Evolutionary conservation across 75 land plant species (phyloP).

Genomic region (Pinus albicaulis): DNA sequence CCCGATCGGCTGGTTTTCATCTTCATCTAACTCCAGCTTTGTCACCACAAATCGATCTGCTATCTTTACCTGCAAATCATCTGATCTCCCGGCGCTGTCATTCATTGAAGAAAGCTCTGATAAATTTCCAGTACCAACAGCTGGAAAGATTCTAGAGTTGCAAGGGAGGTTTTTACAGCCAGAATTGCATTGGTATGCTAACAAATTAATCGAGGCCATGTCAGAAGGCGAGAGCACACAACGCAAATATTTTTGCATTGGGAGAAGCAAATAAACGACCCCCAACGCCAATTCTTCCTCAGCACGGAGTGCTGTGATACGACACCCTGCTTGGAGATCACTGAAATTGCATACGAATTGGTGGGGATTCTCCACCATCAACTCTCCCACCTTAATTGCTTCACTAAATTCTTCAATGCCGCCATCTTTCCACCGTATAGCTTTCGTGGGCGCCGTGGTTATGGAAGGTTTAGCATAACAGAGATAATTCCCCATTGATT

Average conservation of each 20-base stretch:
- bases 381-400: constrained; percentile 47
- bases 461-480: no score
- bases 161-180: background rate
- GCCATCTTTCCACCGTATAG: constrained; percentile 17
- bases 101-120: no score
- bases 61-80: no score
- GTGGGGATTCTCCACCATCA: constrained; percentile 54
- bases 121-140: background rate
- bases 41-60: no score
- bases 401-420: constrained; percentile 20
- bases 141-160: background rate
- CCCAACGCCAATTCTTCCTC: constrained; percentile 42
- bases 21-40: no score
- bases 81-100: no score
- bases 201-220: constrained; percentile 13
- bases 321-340: constrained; percentile 28
- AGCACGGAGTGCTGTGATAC: constrained; percentile 36
- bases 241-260: constrained; percentile 47
- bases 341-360: constrained; percentile 48
- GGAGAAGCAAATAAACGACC: constrained; percentile 49
- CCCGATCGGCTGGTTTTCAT: no score
- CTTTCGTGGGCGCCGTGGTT: no score
- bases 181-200: no score
- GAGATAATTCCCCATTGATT: no score
- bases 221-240: constrained; percentile 39